Evolutionary conservation across 805 yeast species (phyloP), one percentile per base, ranked within the genome.

Genomic region (Yamadazyma tumulicola): DNA sequence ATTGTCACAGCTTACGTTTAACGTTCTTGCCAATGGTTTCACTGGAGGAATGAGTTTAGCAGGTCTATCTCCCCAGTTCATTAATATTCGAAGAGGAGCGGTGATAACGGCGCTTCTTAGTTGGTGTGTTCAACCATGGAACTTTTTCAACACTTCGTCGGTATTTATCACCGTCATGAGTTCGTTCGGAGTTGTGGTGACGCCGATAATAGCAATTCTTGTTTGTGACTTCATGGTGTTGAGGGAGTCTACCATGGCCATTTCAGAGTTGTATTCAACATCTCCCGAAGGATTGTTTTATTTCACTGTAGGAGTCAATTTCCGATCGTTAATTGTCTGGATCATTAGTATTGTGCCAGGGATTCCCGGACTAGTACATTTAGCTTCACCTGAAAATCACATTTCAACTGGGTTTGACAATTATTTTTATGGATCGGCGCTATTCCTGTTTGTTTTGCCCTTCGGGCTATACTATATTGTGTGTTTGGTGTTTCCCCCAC

Each of bases 41-140:
- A 60, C 54, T 65, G 74, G 73, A 9, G 77, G 75, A 12, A 74
- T 71, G 59, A 78, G 73, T 41, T 45, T 74, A 43, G 66, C 74
- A 17, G 77, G 69, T 31, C 44, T 74, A 40, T 56, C 62, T 31
- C 76, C 76, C 12, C 54, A 57, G 36, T 67, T 59, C 39, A 48
- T 72, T 41, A 64, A 64, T 42, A 67, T 72, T 31, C 56, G 57
- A 27, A 52, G 76, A 27, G 81, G 79, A 14, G 69, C 74, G 19
- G 23, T 49, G 4, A 24, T 49, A 9, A 47, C 52, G 11, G 49
- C 50, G 7, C 15, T 48, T 5, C 32, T 49, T 12, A 46, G 51
- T 26, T 48, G 53, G 53, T 45, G 42, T 21, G 51, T 47, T 13
- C 51, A 48, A 30, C 53, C 53, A 8, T 48, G 53, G 53, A 31